Evolutionary conservation across 2,329 filamentous ascomycete species (phyloP).

Genomic region (Coccinonectria pachysandricola): DNA sequence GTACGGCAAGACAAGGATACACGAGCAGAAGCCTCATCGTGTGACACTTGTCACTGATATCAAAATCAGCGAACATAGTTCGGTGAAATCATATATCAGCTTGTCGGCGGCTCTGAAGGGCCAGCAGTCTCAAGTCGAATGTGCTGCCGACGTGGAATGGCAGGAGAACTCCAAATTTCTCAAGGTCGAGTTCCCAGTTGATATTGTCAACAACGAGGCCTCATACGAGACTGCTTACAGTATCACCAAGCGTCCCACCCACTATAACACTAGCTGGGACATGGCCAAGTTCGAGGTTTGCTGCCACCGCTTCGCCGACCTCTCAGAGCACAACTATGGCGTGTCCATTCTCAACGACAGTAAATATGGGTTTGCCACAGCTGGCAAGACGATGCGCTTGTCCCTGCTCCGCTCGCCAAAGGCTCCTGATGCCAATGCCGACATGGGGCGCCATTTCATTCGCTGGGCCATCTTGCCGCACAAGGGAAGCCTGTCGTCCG

Average conservation of each 20-base stretch:
- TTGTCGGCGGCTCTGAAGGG: constrained; percentile 59
- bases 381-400: constrained; percentile 80
- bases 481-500: constrained; percentile 55
- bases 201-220: constrained; percentile 82
- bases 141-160: constrained; percentile 87
- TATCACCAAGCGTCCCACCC: constrained; percentile 77
- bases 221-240: constrained; percentile 94
- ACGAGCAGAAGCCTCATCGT: constrained; percentile 60
- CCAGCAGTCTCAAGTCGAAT: constrained; percentile 56
- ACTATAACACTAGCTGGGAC: constrained; percentile 96
- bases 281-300: constrained; percentile 98
- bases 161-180: constrained; percentile 95
- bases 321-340: constrained; percentile 80
- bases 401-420: constrained; percentile 81
- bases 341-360: constrained; percentile 90
- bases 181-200: constrained; percentile 96
- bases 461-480: constrained; percentile 89
- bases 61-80: constrained; percentile 78
- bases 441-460: constrained; percentile 84
- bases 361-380: constrained; percentile 92
- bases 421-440: constrained; percentile 83
- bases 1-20: constrained; percentile 57
- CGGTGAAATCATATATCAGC: constrained; percentile 76
- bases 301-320: constrained; percentile 87
- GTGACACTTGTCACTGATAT: constrained; percentile 78